Base-by-base conservation (phyloP, 768 basidiomycete genomes). In the Crassisporium funariophilum region DNA sequence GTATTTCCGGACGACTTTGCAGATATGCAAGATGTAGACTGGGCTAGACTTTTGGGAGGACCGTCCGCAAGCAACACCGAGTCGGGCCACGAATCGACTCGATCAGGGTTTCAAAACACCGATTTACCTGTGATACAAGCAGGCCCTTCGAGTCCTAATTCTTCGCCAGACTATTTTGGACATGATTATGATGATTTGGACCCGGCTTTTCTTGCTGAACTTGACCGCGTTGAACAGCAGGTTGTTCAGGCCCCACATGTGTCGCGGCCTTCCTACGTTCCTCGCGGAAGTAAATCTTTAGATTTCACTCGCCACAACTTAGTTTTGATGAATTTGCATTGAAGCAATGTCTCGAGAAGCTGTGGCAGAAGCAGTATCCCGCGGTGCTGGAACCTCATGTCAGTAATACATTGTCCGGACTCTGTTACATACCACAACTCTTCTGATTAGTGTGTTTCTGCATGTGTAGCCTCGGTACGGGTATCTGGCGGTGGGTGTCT, bases 1-100 rank as follows among this genome's bases (percentile, higher is more conserved):
- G 54, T 62, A 41, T 47, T 81, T 23, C 75, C 74, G 0, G 83
- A 84, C 55, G 74, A 77, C 17, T 78, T 83, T 47, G 73, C 73
- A 3, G 74, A 72, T 12, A 35, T 81, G 16, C 70, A 75, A 51
- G 78, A 75, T 49, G 70, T 79, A 20, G 70, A 79, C 55, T 79
- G 77, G 75, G 65, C 66, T 5, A 46, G 54, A 11, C 35, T 78
- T 11, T 61, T 76, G 3, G 54, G 62, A 22, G 50, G 44, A 21
- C 56, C 61, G 7, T 33, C 48, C 35, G 20, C 38, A 31, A 25
- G 47, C 9, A 46, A 71, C 16, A 63, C 72, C 7, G 66, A 43
- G 41, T 61, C 11, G 10, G 19, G 20, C 29, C 4, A 70, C 35
- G 44, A 47, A n/a, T n/a, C 37, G 31, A 19, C 38, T 13, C 17